A percentile compares a stretch with the other conserved stretches of the same genome.
These are phyloP conservation scores for Scolecobasidium constrictum DNA, from an alignment of 2,329 filamentous ascomycete genomes.

Conservation along the genomic window DNA sequence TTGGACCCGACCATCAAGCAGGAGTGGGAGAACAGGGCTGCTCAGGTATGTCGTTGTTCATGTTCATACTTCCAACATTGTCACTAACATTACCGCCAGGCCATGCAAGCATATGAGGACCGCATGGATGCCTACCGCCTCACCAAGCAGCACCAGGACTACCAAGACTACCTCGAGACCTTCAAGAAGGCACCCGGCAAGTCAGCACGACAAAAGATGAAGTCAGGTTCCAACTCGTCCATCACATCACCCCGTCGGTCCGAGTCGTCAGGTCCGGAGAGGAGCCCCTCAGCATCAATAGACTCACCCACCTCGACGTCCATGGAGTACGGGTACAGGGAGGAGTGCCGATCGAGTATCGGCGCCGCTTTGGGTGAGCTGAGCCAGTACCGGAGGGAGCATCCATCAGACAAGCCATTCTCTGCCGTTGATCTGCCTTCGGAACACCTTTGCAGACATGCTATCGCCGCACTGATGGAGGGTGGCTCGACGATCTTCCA, in stretches of 20 bases:
- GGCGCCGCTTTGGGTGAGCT: conserved; percentile 1
- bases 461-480: conserved; percentile 10
- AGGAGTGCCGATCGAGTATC: background rate
- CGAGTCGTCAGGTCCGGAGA: background rate
- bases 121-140: conserved; percentile 4
- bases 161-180: conserved; percentile 7
- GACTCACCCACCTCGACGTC: background rate
- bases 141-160: background rate
- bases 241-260: background rate
- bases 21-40: conserved; percentile 7
- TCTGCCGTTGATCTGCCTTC: background rate
- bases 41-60: background rate
- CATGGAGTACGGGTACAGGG: background rate
- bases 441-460: conserved; percentile 3
- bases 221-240: background rate
- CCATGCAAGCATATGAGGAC: conserved; percentile 4
- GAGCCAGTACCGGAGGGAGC: background rate
- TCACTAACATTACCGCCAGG: conserved; percentile 3
- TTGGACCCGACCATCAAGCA: background rate
- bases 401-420: background rate
- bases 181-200: conserved; percentile 6
- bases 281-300: background rate
- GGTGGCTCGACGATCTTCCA: conserved; percentile 11
- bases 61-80: background rate
- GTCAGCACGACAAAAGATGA: conserved; percentile 3